Base-by-base conservation (phyloP, 2,329 filamentous ascomycete genomes). In the Colletotrichum ledebouriae region DNA sequence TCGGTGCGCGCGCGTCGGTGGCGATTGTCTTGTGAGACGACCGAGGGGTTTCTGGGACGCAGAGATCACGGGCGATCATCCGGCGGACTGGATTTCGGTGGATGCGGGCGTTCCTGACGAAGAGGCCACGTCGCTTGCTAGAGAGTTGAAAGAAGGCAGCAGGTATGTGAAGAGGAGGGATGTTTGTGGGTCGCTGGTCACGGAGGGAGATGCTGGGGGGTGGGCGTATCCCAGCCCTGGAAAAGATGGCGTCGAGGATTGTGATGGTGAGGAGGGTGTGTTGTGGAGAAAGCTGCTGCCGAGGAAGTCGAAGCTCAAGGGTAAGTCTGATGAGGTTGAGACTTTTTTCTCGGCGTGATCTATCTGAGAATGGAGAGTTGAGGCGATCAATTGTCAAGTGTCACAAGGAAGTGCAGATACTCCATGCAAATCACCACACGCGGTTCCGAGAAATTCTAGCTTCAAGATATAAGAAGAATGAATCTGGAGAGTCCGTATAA, bases 181-280 rank as follows among this genome's bases (percentile, higher is more conserved):
- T 34, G 22, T 70, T 0, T 70, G 59, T n/a, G 67, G 67, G 9
- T 29, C 37, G 9, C 13, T 11, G 25, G 39, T 70, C 0, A n/a
- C 20, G n/a, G 63, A 41, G 12, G 47, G 4, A 25, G 67, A 70
- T 20, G 9, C 20, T 29, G 55, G 22, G 58, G 47, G 39, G 1
- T 70, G 64, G 59, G 63, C 52, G 41, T 49, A 44, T 17, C 50
- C 59, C 20, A 42, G 9, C 33, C 29, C 39, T n/a, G 13, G 42
- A 13, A 37, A 13, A 33, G 47, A 34, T 37, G 49, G 5, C 3
- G 29, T 34, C 12, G n/a, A 37, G 49, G 33, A 22, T 3, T 34
- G 25, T 6, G 59, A 4, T 1, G 25, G 12, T 10, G 64, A 42
- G 15, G 52, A 22, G 12, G 56, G 33, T 22, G 39, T 29, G 7